Evolutionary conservation across 257 asterid genomes (phyloP).

Genomic region (Leonotis leonurus): DNA sequence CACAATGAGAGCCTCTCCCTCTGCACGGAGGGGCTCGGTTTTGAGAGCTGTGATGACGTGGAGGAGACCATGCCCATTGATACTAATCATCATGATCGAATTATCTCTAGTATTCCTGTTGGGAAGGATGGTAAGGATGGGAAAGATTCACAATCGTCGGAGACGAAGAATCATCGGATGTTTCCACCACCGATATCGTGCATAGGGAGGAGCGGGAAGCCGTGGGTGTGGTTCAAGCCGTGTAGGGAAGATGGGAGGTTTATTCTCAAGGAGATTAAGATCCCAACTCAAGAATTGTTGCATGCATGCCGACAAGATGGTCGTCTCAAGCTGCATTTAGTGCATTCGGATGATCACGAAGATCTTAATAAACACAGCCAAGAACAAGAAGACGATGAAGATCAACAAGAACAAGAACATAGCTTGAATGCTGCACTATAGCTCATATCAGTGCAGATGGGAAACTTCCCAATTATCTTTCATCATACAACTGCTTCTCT

Average conservation of each 20-base stretch:
- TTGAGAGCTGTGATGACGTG: constrained; percentile 74
- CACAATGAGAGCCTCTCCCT: constrained; percentile 57
- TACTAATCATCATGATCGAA: too few species aligned
- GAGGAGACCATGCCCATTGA: constrained; percentile 53
- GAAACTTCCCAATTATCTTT: too few species aligned
- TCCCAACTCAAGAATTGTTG: constrained; percentile 75
- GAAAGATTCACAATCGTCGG: too few species aligned
- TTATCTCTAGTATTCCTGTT: too few species aligned
- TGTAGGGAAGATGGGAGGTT: constrained; percentile 74
- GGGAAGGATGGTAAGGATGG: too few species aligned
- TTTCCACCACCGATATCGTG: constrained; percentile 89
- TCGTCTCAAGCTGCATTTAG: constrained; percentile 56
- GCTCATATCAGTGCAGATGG: too few species aligned
- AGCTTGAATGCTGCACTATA: too few species aligned
- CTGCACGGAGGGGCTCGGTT: constrained; percentile 84
- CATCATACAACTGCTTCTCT: background rate
- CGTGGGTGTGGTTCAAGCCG: constrained; percentile 66
- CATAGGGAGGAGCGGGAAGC: constrained; percentile 81
- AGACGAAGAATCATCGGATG: constrained; percentile 10
- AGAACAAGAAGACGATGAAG: constrained; percentile 10
- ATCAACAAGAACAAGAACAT: too few species aligned
- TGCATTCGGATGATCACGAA: constrained; percentile 64
- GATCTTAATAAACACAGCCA: too few species aligned
- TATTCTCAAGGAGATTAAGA: constrained; percentile 61
- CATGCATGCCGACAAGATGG: constrained; percentile 88